Base-by-base conservation (phyloP, 495 filamentous ascomycete species). In the Xylaria bambusicola region DNA sequence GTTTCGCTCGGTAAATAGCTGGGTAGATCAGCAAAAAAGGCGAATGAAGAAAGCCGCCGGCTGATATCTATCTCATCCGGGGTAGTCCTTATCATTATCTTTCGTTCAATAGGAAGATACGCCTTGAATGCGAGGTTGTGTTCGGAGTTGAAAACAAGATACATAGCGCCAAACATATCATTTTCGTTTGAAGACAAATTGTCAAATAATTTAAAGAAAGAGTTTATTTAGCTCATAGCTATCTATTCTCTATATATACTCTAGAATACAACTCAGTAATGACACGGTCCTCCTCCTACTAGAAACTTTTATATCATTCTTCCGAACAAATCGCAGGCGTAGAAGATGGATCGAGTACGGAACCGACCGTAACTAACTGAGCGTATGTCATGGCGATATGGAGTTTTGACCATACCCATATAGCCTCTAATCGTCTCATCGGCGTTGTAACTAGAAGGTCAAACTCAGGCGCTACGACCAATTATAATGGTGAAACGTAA, bases 1-100 rank as follows among this genome's bases (percentile, higher is more conserved):
- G 17, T 88, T 86, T 64, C 77, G 83, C 24, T 77, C 75, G 8
- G 72, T 88, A 51, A 74, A 73, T 45, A 83, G 79, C 13, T 88
- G 86, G 86, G 84, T 88, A 2, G 75, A 80, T 62, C 81, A 87
- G 59, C 86, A 88, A 62, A 70, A 70, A 26, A 73, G 73, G 1
- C 71, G 78, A 1, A 64, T 76, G 46, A 71, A 62, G 60, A 64
- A 75, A 18, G 71, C 66, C 12, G 66, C 8, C 36, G 15, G 15
- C 36, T 13, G 6, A 38, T 8, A 3, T 3, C 6, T 3, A 15
- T 38, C 36, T 10, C 6, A 5, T 33, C 31, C 5, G 31, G 31
- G n/a, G n/a, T n/a, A n/a, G n/a, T n/a, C n/a, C n/a, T n/a, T 52
- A 2, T 29, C 3, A 13, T 26, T 53, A 17, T 27, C 35, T 5